Conservation (phyloP, 345 rosid genomes). For the Euphorbia peplus region DNA sequence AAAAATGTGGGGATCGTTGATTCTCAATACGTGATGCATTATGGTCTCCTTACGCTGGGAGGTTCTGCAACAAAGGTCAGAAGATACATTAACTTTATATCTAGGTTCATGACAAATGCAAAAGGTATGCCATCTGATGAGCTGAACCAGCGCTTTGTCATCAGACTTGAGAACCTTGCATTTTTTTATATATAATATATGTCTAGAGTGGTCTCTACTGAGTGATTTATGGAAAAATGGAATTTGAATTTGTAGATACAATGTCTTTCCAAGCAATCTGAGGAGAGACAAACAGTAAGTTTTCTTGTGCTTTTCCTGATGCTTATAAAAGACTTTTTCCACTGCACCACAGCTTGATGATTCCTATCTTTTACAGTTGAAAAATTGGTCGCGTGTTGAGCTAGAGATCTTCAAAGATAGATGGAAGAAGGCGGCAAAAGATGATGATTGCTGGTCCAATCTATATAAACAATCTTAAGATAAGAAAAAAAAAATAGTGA, state of each 20-base stretch:
- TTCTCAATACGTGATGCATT: conserved; percentile 62
- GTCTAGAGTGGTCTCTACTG: background rate
- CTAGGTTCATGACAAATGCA: too few species aligned
- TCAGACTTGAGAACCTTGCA: background rate
- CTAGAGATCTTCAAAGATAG: conserved; percentile 54
- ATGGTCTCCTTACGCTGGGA: conserved; percentile 69
- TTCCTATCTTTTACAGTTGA: conserved; percentile 37
- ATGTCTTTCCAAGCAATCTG: conserved; percentile 25
- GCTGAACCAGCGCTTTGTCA: background rate
- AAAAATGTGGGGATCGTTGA: conserved; percentile 74
- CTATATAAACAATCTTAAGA: conserved; percentile 14
- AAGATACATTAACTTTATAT: background rate
- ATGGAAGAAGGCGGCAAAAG: conserved; percentile 61
- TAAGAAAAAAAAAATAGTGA: conserved; percentile 9
- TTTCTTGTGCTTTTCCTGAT: background rate
- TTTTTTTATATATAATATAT: too few species aligned
- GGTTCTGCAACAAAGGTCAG: conserved; percentile 41
- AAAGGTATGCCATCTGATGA: too few species aligned
- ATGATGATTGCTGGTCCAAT: conserved; percentile 67
- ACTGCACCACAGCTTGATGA: background rate
- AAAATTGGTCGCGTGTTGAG: conserved; percentile 41
- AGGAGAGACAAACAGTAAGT: conserved; percentile 50
- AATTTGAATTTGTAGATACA: conserved; percentile 25
- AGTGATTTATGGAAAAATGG: background rate
- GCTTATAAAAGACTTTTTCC: background rate